phyloP scores from a whole-genome alignment of 768 basidiomycete species.

The Podaxis mareebaensis region DNA sequence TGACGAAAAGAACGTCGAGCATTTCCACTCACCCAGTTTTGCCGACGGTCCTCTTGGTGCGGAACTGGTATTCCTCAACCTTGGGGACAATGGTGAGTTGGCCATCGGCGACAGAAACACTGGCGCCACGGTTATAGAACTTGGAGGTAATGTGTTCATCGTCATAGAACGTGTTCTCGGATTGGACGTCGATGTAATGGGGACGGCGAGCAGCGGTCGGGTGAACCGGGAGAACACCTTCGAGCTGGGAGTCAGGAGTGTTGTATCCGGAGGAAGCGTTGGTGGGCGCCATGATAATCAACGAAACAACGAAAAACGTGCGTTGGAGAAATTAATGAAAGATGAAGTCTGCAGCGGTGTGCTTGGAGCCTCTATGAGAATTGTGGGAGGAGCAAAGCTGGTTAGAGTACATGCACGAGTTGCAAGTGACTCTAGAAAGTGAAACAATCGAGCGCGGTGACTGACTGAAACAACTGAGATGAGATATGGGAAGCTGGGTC shows the following conservation, averaged over 20 bases:
- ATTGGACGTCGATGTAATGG: slow-evolving; percentile 76
- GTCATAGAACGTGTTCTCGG: slow-evolving; percentile 78
- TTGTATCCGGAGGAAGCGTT: slow-evolving; percentile 64
- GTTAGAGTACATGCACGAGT: slow-evolving; percentile 92
- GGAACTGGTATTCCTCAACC: slow-evolving; percentile 84
- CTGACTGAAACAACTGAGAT: slow-evolving; percentile 16
- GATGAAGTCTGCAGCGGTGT: slow-evolving; percentile 72
- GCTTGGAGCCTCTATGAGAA: slow-evolving; percentile 83
- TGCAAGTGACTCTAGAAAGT: slow-evolving; percentile 36
- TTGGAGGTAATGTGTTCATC: slow-evolving; percentile 82
- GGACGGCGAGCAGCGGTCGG: slow-evolving; percentile 84
- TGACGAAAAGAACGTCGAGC: slow-evolving; percentile 12
- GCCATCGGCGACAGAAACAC: slow-evolving; percentile 69
- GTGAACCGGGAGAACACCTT: slow-evolving; percentile 71
- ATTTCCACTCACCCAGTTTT: slow-evolving; percentile 81
- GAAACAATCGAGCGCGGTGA: slow-evolving; percentile 17
- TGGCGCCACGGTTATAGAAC: slow-evolving; percentile 78
- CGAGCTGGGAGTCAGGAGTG: slow-evolving; percentile 72
- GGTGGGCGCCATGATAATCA: slow-evolving; percentile 50
- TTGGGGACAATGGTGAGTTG: slow-evolving; percentile 80
- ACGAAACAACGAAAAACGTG: slow-evolving; percentile 22
- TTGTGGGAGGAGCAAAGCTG: slow-evolving; percentile 89
- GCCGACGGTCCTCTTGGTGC: slow-evolving; percentile 80
- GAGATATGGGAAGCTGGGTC: slow-evolving; percentile 7
- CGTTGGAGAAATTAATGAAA: slow-evolving; percentile 36